phyloP scores from a whole-genome alignment of 2,329 filamentous ascomycete genomes.

The Diplodia mutila region DNA sequence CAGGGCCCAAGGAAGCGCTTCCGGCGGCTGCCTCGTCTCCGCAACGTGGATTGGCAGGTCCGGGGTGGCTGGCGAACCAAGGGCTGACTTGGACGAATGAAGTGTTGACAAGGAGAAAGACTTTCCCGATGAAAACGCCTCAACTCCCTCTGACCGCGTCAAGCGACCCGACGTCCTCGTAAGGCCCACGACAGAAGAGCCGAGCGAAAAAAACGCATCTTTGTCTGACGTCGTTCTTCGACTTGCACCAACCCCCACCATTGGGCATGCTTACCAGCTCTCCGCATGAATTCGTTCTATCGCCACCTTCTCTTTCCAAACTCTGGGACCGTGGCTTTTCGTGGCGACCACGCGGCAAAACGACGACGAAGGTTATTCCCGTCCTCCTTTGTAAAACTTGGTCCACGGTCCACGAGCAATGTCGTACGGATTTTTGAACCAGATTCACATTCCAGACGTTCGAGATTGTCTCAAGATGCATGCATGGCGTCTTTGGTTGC shows the following conservation, averaged over 20 bases:
- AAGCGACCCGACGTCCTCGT: not conserved
- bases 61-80: not conserved
- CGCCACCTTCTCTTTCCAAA: not conserved
- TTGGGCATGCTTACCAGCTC: not conserved
- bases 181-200: not conserved
- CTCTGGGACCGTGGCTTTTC: not conserved
- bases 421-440: not conserved
- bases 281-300: not conserved
- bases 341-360: not conserved
- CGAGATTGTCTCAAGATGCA: not conserved
- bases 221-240: not conserved
- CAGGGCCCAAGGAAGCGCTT: not conserved
- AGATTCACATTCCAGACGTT: slow-evolving; percentile 23
- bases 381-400: not conserved
- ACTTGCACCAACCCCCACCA: not conserved
- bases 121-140: not conserved
- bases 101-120: not conserved
- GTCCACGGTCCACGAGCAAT: not conserved
- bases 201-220: not conserved
- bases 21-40: not conserved
- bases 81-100: not conserved
- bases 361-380: not conserved
- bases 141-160: not conserved
- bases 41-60: not conserved
- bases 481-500: not conserved